Evolutionary conservation across 2,329 filamentous ascomycete species (phyloP), one percentile per base, ranked within the genome.

Genomic region (Apiospora saccharicola): DNA sequence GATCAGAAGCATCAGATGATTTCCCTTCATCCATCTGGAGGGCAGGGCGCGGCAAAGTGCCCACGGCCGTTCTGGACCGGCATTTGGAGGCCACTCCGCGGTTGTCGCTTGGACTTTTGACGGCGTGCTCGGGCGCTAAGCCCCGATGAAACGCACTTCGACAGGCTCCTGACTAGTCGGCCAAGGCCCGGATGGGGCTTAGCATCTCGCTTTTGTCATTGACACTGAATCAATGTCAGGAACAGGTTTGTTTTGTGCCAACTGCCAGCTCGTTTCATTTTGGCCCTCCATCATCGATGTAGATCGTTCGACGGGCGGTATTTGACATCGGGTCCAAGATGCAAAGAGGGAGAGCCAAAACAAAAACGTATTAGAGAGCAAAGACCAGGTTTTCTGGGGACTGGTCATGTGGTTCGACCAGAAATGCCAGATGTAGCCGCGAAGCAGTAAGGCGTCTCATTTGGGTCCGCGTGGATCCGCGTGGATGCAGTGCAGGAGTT

Each of bases 101-200:
- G 37, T n/a, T 4, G 30, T 41, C 57, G 57, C 57, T 64, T 64
- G 34, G 34, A 41, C 34, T 2, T 10, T 64, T 5, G 19, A 14
- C 57, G 30, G 34, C 57, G 57, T 64, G 57, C 57, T 64, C 34
- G 57, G 57, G 57, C 57, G 22, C 57, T 41, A 64, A 34, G 19
- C 19, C 34, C 57, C 57, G 57, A 64, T 64, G 57, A 64, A 64
- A 64, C 57, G 57, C 57, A 22, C 57, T 34, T n/a, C 57, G 34
- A 41, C 57, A 41, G 14, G 57, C 19, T 41, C 8, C 57, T 64
- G 57, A 64, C 57, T 64, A 64, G 57, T 19, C 57, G 57, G 34
- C 19, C 8, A 64, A 24, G 19, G 8, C 19, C 30, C 34, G 22
- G 10, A n/a, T n/a, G 41, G 16, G 57, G 57, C 10, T 8, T n/a